phyloP scores from a whole-genome alignment of 2,329 filamentous ascomycete genomes.

The Cercospora beticola region DNA sequence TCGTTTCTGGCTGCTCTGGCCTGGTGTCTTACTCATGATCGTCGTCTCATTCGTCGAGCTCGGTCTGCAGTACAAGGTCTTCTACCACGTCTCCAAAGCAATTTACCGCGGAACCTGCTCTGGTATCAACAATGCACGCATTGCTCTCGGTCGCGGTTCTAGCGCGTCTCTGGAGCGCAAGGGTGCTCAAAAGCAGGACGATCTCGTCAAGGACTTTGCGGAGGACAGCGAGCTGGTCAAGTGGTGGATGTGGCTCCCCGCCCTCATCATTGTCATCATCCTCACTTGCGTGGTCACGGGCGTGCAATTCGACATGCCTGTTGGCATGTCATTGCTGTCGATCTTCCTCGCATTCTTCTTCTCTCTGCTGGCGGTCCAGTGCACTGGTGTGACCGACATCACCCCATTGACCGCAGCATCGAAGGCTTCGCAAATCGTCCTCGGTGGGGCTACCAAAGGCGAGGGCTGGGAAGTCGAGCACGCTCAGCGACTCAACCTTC shows the following conservation, averaged over 20 bases:
- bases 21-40: constrained; percentile 53
- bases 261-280: constrained; percentile 51
- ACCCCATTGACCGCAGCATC: constrained; percentile 65
- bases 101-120: constrained; percentile 49
- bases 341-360: constrained; percentile 61
- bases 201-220: constrained; percentile 54
- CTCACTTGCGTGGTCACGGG: constrained; percentile 52
- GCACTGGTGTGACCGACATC: constrained; percentile 54
- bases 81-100: constrained; percentile 51
- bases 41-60: constrained; percentile 50
- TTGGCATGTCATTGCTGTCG: constrained; percentile 58
- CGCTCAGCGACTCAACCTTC: constrained; percentile 64
- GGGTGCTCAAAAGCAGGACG: constrained; percentile 40
- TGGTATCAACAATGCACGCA: constrained; percentile 43
- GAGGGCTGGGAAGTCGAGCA: constrained; percentile 51
- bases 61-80: constrained; percentile 39
- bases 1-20: constrained; percentile 56
- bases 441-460: constrained; percentile 62
- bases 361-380: constrained; percentile 62
- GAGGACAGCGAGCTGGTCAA: constrained; percentile 50
- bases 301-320: constrained; percentile 57
- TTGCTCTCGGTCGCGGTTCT: constrained; percentile 45
- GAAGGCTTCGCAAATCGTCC: constrained; percentile 68
- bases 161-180: constrained; percentile 45
- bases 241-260: constrained; percentile 54